Percentiles rank a stretch among this genome's conserved stretches.
Conservation (phyloP, 306 rosid genomes). For the Cucurbita ficifolia region DNA sequence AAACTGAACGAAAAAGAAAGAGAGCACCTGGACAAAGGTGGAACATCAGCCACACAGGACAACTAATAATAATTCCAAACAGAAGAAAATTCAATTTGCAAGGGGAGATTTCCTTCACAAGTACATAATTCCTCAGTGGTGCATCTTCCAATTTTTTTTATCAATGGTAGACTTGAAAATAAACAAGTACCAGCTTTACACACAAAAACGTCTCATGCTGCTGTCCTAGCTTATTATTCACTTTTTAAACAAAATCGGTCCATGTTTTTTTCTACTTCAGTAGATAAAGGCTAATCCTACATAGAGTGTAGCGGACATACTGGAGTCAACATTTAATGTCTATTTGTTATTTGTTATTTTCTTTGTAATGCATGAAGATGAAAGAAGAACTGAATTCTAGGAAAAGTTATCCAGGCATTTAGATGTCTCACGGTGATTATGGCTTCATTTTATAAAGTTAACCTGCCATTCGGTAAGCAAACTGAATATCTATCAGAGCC, state of each 20-base stretch:
- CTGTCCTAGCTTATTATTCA: not conserved
- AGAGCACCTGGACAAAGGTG: no score
- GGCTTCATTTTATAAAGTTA: conserved; percentile 12
- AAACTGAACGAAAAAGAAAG: no score
- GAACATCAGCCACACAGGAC: no score
- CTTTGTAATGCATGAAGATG: not conserved
- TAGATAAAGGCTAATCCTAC: not conserved
- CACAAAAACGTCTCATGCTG: not conserved
- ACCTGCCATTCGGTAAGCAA: conserved; percentile 9
- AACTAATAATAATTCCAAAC: not conserved
- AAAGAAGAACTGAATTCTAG: not conserved
- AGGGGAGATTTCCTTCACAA: not conserved
- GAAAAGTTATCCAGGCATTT: not conserved
- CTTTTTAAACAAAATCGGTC: not conserved
- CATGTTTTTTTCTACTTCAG: not conserved
- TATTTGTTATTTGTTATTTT: not conserved
- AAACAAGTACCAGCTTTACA: not conserved
- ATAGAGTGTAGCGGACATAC: not conserved
- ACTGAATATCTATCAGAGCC: conserved; percentile 6
- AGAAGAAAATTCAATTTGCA: not conserved
- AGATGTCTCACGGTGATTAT: not conserved
- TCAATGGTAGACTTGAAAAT: not conserved
- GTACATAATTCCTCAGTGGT: not conserved
- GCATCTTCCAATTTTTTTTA: not conserved
- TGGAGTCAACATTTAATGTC: not conserved